Percentiles rank a stretch among this genome's conserved stretches.
Conservation (phyloP, 139 green algal species). For the Eudorina sp. region DNA sequence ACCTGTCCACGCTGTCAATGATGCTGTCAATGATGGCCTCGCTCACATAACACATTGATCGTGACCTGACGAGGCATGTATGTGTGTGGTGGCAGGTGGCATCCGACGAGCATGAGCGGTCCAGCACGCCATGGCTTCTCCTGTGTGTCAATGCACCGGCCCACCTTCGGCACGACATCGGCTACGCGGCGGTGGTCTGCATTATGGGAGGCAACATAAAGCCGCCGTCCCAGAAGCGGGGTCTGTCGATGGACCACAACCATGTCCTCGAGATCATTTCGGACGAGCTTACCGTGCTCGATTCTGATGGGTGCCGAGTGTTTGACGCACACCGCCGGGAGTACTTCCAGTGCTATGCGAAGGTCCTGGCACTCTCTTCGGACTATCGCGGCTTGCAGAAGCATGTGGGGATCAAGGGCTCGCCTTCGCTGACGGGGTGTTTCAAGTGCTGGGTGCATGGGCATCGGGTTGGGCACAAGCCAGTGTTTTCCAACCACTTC, state of each 20-base stretch:
- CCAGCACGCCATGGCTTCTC: no score
- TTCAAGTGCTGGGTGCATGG: conserved; percentile 1
- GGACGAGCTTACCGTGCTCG: neutral
- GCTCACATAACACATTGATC: neutral
- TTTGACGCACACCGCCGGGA: neutral
- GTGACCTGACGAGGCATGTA: neutral
- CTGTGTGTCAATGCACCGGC: neutral
- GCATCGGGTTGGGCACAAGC: neutral
- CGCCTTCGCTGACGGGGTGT: neutral
- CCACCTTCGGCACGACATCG: neutral
- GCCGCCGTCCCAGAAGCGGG: neutral
- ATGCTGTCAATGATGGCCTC: neutral
- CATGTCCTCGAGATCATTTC: neutral
- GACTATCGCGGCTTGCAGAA: conserved; percentile 1
- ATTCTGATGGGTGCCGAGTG: neutral
- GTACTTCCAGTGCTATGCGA: neutral
- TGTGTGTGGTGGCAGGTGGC: neutral
- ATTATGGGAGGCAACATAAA: neutral
- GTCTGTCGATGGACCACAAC: neutral
- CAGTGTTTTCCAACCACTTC: neutral
- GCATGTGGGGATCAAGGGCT: neutral
- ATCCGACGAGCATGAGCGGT: neutral
- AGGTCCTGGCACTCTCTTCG: neutral
- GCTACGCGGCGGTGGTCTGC: neutral
- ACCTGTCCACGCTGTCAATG: neutral